Evolutionary conservation across 768 basidiomycete species (phyloP), one percentile per base, ranked within the genome.

Genomic region (Naematelia encephala): DNA sequence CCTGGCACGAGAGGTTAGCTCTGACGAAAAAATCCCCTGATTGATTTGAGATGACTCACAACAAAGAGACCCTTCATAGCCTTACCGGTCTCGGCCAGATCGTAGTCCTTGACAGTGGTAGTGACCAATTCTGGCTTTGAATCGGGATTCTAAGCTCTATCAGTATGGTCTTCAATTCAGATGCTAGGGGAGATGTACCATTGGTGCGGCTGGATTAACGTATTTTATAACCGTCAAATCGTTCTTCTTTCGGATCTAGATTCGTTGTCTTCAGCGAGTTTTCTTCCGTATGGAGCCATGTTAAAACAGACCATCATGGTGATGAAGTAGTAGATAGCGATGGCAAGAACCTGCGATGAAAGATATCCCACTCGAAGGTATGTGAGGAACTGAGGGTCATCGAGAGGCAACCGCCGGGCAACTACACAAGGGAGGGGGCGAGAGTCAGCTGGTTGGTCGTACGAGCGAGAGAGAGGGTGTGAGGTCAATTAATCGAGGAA

Each of bases 151-250:
- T 64, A n/a, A n/a, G n/a, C n/a, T n/a, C n/a, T n/a, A n/a, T n/a
- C n/a, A n/a, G 86, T 85, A 58, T 83, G 49, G 25, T n/a, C 27
- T 19, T 42, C 14, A 13, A 42, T 4, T 8, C 34, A 27, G 54
- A 28, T 26, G 10, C 42, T 52, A 21, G 21, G 49, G 21, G 49
- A 51, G 11, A 51, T 25, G 25, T 56, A 89, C 90, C 86, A 93
- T 86, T 2, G 90, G 83, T 64, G 79, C 83, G 46, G 84, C 77
- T 1, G 86, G 82, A 69, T 94, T 90, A 46, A 93, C 91, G 79
- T 94, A 99, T 84, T 96, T 99, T 70, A 99, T 81, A 25, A 94
- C 90, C 1, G 91, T 91, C 77, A 87, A 84, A 80, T 99, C 94
- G 70, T 98, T 98, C 85, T 92, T 93, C 71, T 83, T 79, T 82